Percentiles rank a stretch among this genome's conserved stretches.
phyloP scores from a whole-genome alignment of 2,329 filamentous ascomycete genomes.

The Claviceps monticola region DNA sequence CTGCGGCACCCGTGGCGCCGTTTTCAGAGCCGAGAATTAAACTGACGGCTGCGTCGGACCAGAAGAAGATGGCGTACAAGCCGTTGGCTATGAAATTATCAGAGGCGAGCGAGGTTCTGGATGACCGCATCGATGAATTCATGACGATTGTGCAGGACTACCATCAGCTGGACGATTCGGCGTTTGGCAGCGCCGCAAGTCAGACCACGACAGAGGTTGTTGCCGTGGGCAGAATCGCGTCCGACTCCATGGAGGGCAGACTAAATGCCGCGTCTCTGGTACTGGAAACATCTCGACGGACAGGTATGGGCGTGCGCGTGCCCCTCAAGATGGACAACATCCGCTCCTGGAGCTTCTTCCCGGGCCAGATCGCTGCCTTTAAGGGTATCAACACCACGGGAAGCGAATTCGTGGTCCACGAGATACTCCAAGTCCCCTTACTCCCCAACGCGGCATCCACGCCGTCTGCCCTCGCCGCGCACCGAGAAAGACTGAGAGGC shows the following conservation, averaged over 20 bases:
- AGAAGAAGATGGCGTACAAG: slow-evolving; percentile 83
- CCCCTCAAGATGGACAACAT: slow-evolving; percentile 63
- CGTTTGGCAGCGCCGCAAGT: slow-evolving; percentile 74
- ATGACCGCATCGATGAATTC: slow-evolving; percentile 92
- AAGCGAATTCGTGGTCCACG: slow-evolving; percentile 63
- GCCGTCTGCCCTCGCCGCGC: slow-evolving; percentile 47
- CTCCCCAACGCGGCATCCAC: slow-evolving; percentile 62
- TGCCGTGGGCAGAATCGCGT: slow-evolving; percentile 82
- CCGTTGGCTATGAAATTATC: slow-evolving; percentile 90
- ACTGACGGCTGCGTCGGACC: slow-evolving; percentile 72
- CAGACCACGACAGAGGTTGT: slow-evolving; percentile 79
- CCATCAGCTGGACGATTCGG: slow-evolving; percentile 61
- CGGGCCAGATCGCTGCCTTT: slow-evolving; percentile 83
- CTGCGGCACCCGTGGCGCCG: slow-evolving; percentile 57
- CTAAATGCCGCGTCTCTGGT: slow-evolving; percentile 76
- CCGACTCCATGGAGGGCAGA: slow-evolving; percentile 72
- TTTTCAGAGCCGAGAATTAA: slow-evolving; percentile 67
- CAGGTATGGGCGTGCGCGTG: slow-evolving; percentile 69
- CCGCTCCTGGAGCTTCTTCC: slow-evolving; percentile 69
- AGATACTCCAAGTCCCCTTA: slow-evolving; percentile 62
- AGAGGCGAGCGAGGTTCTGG: slow-evolving; percentile 82
- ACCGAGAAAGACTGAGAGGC: slow-evolving; percentile 55
- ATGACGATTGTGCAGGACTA: slow-evolving; percentile 57
- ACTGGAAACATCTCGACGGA: slow-evolving; percentile 74
- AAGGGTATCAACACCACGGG: slow-evolving; percentile 79